Conservation (phyloP, 495 filamentous ascomycete species). For the Oidiodendron maius region DNA sequence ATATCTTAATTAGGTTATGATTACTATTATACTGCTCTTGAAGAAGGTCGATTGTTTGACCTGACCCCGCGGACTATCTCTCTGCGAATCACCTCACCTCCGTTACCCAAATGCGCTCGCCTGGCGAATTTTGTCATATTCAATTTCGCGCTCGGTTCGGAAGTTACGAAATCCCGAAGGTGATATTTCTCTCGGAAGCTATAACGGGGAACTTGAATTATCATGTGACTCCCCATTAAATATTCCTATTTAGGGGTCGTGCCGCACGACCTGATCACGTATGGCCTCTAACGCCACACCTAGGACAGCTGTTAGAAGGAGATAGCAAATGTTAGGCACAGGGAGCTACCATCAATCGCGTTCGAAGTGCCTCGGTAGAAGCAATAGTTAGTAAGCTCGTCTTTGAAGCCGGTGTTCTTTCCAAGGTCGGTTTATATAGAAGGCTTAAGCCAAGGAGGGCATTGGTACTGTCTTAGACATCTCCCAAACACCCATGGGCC, state of each 20-base stretch:
- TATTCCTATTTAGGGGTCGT: conserved; percentile 13
- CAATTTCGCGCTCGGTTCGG: too few species aligned
- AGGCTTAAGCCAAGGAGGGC: conserved; percentile 12
- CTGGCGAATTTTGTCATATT: too few species aligned
- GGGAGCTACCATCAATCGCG: conserved; percentile 19
- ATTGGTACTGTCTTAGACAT: conserved; percentile 14
- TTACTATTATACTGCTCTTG: too few species aligned
- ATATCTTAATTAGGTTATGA: too few species aligned
- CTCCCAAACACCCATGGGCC: conserved; percentile 3
- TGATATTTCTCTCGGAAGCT: too few species aligned
- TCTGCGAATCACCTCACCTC: too few species aligned
- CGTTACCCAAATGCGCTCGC: too few species aligned
- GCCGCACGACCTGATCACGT: conserved; percentile 18
- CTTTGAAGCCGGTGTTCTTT: conserved; percentile 16
- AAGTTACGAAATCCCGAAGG: too few species aligned
- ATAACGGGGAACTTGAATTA: too few species aligned
- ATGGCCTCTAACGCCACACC: conserved; percentile 13
- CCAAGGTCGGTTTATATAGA: conserved; percentile 16
- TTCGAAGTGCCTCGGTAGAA: conserved; percentile 16
- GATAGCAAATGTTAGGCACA: background rate
- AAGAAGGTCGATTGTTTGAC: too few species aligned
- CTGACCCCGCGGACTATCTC: too few species aligned
- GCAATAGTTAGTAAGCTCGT: conserved; percentile 20
- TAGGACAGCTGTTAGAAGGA: conserved; percentile 8
- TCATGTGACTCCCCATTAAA: conserved; percentile 13